Conservation (phyloP, 176 grass and related monocot genomes). For the Aegilops longissima region DNA sequence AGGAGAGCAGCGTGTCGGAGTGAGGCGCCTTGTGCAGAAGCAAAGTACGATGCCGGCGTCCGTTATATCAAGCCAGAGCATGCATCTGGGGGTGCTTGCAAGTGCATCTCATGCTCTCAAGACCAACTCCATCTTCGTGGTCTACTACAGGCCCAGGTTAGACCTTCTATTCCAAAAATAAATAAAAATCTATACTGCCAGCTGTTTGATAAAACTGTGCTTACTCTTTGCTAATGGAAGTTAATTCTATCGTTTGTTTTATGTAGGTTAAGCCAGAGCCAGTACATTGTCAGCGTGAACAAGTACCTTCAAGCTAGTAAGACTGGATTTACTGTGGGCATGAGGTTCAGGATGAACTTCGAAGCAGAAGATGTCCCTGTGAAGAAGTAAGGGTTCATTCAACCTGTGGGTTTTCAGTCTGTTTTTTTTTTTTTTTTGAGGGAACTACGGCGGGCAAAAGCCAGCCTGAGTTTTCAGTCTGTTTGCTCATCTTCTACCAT, state of each 20-base stretch:
- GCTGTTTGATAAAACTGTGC: neutral
- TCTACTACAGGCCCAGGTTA: constrained; percentile 96
- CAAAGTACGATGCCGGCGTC: constrained; percentile 75
- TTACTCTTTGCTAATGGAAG: constrained; percentile 10
- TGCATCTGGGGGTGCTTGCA: constrained; percentile 98
- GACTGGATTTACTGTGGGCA: constrained; percentile 63
- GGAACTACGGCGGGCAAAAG: no score
- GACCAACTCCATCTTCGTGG: constrained; percentile 84
- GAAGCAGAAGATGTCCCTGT: constrained; percentile 94
- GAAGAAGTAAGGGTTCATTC: constrained; percentile 60
- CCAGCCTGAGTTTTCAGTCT: constrained; percentile 15
- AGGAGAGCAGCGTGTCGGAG: constrained; percentile 84
- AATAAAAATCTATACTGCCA: no score
- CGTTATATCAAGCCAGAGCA: constrained; percentile 98
- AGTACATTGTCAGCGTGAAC: constrained; percentile 83
- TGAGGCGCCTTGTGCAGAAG: constrained; percentile 78
- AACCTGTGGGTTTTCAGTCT: constrained; percentile 19
- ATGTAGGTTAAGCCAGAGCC: constrained; percentile 83
- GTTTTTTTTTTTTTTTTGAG: neutral
- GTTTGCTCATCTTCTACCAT: constrained; percentile 5
- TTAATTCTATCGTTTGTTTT: neutral
- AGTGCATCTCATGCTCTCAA: constrained; percentile 89
- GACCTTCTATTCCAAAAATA: neutral
- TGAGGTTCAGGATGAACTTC: constrained; percentile 97
- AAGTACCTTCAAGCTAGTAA: constrained; percentile 82